These are phyloP conservation scores for Penicillium diatomitis DNA, from an alignment of 495 filamentous ascomycete genomes.

Conservation along the genomic window DNA sequence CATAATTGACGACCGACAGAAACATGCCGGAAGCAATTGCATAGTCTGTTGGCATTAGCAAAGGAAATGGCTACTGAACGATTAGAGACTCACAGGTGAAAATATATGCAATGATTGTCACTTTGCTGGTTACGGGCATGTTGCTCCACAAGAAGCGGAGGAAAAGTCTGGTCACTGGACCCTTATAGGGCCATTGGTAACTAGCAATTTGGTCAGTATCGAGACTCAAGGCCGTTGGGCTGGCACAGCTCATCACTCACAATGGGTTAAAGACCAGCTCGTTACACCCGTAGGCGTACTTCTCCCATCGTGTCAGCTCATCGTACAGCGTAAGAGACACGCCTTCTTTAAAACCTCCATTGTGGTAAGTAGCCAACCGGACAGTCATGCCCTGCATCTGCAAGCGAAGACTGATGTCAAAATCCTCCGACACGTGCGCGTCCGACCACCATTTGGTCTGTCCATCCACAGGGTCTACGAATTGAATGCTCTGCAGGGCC, in stretches of 20 bases:
- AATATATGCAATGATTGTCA: constrained; percentile 75
- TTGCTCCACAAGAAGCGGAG: constrained; percentile 59
- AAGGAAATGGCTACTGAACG: neutral
- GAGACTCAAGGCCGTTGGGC: neutral
- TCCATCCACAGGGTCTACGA: constrained; percentile 7
- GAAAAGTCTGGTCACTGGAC: constrained; percentile 67
- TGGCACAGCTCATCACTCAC: neutral
- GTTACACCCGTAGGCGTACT: constrained; percentile 29
- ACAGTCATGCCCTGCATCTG: constrained; percentile 30
- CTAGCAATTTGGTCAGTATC: neutral
- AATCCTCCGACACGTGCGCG: constrained; percentile 33
- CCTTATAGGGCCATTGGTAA: constrained; percentile 50
- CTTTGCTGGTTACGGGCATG: constrained; percentile 69
- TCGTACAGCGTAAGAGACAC: constrained; percentile 39
- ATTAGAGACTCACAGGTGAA: constrained; percentile 45
- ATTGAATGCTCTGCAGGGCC: constrained; percentile 53
- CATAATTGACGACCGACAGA: constrained; percentile 26
- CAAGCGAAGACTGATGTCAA: constrained; percentile 33
- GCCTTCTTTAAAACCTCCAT: constrained; percentile 37
- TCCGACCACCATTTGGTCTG: constrained; percentile 36
- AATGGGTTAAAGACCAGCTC: constrained; percentile 50
- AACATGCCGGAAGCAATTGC: constrained; percentile 32
- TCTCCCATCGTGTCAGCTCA: constrained; percentile 38
- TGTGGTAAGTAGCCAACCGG: constrained; percentile 31
- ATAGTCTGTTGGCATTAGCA: constrained; percentile 15